Conservation (phyloP, 306 rosid species). For the Bauhinia variegata region DNA sequence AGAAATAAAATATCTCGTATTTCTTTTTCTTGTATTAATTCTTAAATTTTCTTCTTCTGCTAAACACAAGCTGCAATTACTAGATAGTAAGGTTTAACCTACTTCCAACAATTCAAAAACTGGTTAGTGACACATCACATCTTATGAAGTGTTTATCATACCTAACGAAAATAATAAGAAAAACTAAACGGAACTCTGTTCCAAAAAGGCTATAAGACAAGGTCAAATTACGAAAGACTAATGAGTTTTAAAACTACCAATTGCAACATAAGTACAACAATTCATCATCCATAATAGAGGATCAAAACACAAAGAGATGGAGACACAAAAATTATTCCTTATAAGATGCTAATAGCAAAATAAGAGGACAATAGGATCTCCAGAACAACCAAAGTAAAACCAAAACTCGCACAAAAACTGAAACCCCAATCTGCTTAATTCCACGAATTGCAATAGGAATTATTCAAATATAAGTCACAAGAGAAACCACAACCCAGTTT, state of each 20-base stretch:
- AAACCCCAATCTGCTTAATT: conserved; percentile 15
- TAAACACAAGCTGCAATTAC: neutral
- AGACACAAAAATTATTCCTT: neutral
- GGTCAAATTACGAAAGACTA: neutral
- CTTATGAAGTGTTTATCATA: neutral
- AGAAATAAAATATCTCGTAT: too few relatives aligned
- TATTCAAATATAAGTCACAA: too few relatives aligned
- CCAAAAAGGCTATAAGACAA: neutral
- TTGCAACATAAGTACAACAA: neutral
- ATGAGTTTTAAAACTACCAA: neutral
- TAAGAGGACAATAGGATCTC: too few relatives aligned
- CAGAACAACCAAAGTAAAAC: too few relatives aligned
- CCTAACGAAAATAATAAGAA: conserved; percentile 1
- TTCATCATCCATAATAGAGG: neutral
- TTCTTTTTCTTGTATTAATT: too few relatives aligned
- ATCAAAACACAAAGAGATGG: neutral
- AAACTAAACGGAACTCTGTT: conserved; percentile 5
- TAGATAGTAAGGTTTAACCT: neutral
- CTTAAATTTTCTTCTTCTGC: too few relatives aligned
- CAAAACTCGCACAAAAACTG: neutral
- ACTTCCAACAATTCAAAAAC: conserved; percentile 10
- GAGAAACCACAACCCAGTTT: too few relatives aligned
- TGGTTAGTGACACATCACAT: conserved; percentile 7
- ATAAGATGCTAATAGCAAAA: neutral
- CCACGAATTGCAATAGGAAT: neutral